Conservation (phyloP, 2,329 filamentous ascomycete species). For the Davidsoniella neocaledoniae region DNA sequence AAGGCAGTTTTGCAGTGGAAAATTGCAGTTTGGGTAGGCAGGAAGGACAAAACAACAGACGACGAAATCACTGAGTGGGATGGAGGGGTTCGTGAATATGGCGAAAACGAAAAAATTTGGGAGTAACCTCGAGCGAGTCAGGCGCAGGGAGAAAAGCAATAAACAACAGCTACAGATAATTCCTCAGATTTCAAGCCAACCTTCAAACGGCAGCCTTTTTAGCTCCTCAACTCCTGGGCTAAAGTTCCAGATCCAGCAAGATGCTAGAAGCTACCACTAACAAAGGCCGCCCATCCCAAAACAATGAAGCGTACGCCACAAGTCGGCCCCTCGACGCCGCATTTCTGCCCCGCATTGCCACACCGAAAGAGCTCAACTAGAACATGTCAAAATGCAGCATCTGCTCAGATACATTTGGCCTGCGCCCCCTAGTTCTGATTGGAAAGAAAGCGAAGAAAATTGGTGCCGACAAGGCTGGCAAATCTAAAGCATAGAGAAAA, state of each 20-base stretch:
- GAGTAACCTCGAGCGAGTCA: neutral
- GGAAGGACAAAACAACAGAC: neutral
- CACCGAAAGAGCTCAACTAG: neutral
- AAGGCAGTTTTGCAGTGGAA: neutral
- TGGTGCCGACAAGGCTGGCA: conserved; percentile 6
- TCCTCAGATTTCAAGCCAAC: too few species aligned
- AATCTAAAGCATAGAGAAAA: conserved; percentile 1
- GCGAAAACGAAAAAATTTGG: neutral
- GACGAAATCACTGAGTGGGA: neutral
- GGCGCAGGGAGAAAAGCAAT: neutral
- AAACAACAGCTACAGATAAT: too few species aligned
- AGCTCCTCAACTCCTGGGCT: neutral
- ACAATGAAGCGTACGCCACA: neutral
- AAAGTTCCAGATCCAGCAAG: neutral
- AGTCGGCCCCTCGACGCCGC: conserved; percentile 5
- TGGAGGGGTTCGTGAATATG: neutral
- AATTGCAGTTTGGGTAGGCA: neutral
- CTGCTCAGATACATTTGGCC: conserved; percentile 2
- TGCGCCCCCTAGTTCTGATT: too few species aligned
- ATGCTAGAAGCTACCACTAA: too few species aligned
- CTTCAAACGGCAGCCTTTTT: neutral
- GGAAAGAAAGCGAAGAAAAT: neutral
- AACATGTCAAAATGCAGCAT: neutral
- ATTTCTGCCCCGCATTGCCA: conserved; percentile 6
- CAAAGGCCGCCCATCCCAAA: neutral